Conservation (phyloP, 192 early-diverging fungal genomes). For the Backusella sp. region DNA sequence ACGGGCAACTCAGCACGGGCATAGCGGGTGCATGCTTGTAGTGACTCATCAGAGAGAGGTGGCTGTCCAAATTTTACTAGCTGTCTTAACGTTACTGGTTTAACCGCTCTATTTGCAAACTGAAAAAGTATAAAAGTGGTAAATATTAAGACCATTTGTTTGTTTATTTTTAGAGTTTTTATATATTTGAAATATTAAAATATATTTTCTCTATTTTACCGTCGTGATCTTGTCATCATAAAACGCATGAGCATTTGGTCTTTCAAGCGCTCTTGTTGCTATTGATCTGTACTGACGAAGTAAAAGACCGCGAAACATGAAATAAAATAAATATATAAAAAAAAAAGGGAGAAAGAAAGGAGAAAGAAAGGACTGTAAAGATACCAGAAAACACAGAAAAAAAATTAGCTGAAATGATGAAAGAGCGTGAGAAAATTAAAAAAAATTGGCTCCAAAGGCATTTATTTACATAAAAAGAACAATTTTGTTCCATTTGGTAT, state of each 20-base stretch:
- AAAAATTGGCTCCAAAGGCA: background rate
- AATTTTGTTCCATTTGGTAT: slow-evolving; percentile 1
- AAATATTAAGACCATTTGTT: background rate
- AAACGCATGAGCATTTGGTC: slow-evolving; percentile 6
- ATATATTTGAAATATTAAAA: background rate
- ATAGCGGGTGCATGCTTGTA: slow-evolving; percentile 62
- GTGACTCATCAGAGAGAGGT: slow-evolving; percentile 48
- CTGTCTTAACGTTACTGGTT: slow-evolving; percentile 74
- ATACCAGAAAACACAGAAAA: background rate
- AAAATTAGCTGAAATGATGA: background rate
- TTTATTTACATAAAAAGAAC: slow-evolving; percentile 8
- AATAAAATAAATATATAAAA: background rate
- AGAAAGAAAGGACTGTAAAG: background rate
- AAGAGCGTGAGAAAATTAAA: slow-evolving; percentile 8
- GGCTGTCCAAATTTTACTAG: slow-evolving; percentile 74
- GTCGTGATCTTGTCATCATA: slow-evolving; percentile 19
- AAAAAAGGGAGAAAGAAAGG: background rate
- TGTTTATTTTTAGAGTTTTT: background rate
- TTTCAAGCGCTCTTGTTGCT: slow-evolving; percentile 20
- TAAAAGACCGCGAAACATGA: background rate
- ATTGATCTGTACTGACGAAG: background rate
- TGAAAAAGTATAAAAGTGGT: slow-evolving; percentile 14
- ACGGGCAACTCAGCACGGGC: slow-evolving; percentile 82
- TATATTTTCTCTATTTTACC: slow-evolving; percentile 11
- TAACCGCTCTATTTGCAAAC: slow-evolving; percentile 59